A percentile compares a stretch with the other conserved stretches of the same genome.
These are phyloP conservation scores for Luzula sylvatica DNA, from an alignment of 176 grass and related monocot species.

Conservation along the genomic window DNA sequence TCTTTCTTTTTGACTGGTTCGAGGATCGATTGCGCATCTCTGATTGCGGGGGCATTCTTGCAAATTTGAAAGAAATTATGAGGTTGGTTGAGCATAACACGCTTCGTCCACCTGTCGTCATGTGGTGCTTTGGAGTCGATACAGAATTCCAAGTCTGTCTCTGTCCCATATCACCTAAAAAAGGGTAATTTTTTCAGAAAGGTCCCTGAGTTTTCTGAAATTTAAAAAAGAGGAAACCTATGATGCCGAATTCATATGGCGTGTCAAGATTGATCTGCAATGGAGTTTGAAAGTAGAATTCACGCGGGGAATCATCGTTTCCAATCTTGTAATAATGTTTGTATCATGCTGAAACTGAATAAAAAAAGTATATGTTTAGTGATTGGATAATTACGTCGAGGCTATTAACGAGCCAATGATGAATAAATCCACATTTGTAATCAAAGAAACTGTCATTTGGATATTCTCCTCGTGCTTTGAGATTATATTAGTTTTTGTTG, in stretches of 20 bases:
- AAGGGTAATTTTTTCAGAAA: background rate
- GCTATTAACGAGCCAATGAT: constrained; percentile 74
- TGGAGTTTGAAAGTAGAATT: constrained; percentile 94
- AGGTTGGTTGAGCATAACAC: constrained; percentile 79
- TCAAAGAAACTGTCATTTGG: constrained; percentile 82
- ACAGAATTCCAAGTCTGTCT: constrained; percentile 95
- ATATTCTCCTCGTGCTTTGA: constrained; percentile 41
- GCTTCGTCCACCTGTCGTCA: constrained; percentile 51
- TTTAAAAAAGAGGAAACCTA: constrained; percentile 39
- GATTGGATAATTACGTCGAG: constrained; percentile 44
- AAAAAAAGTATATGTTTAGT: constrained; percentile 10
- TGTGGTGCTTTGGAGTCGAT: constrained; percentile 86
- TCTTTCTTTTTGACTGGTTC: no score
- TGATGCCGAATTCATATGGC: constrained; percentile 78
- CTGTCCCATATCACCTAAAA: constrained; percentile 89
- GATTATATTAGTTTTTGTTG: constrained; percentile 44
- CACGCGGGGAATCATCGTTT: constrained; percentile 45
- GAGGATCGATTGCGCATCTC: no score
- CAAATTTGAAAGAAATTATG: no score
- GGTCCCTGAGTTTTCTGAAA: no score
- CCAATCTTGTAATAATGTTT: constrained; percentile 94
- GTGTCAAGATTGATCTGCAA: constrained; percentile 69
- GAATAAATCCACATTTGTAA: constrained; percentile 91
- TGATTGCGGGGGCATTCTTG: no score
- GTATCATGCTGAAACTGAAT: constrained; percentile 51